Percentiles rank a stretch among this genome's conserved stretches.
phyloP scores from a whole-genome alignment of 2,329 filamentous ascomycete genomes.

The Diaporthe destruens region DNA sequence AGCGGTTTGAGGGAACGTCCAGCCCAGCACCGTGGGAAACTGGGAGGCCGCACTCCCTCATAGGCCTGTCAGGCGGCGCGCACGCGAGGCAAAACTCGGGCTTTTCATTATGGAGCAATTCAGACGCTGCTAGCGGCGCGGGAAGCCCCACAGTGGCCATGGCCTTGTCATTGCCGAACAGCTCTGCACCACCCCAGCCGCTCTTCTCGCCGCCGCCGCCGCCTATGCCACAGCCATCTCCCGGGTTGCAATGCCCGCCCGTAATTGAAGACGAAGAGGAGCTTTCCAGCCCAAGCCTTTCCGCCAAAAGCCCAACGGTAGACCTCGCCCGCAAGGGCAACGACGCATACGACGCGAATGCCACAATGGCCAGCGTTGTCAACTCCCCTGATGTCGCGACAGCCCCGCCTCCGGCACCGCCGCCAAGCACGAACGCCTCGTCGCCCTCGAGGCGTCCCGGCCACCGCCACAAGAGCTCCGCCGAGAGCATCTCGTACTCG shows the following conservation, averaged over 20 bases:
- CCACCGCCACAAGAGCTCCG: slow-evolving; percentile 67
- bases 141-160: slow-evolving; percentile 66
- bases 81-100: slow-evolving; percentile 64
- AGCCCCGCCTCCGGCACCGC: slow-evolving; percentile 11
- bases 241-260: slow-evolving; percentile 52
- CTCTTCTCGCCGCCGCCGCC: slow-evolving; percentile 46
- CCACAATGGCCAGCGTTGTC: slow-evolving; percentile 44
- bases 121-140: slow-evolving; percentile 59
- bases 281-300: slow-evolving; percentile 45
- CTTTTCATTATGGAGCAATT: slow-evolving; percentile 62
- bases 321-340: background rate
- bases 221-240: slow-evolving; percentile 44
- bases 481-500: slow-evolving; percentile 78
- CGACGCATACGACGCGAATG: slow-evolving; percentile 32
- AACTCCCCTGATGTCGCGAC: slow-evolving; percentile 40
- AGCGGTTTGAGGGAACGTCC: slow-evolving; percentile 58
- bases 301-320: slow-evolving; percentile 44
- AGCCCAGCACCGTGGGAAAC: slow-evolving; percentile 54
- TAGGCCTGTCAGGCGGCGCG: slow-evolving; percentile 29
- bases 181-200: slow-evolving; percentile 42
- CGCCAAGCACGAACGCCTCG: slow-evolving; percentile 39
- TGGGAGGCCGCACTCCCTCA: slow-evolving; percentile 44
- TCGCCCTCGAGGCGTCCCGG: slow-evolving; percentile 50
- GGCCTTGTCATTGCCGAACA: slow-evolving; percentile 44
- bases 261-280: slow-evolving; percentile 57